These are phyloP conservation scores for Davidsoniella australis DNA, from an alignment of 2,329 filamentous ascomycete genomes.

Conservation along the genomic window DNA sequence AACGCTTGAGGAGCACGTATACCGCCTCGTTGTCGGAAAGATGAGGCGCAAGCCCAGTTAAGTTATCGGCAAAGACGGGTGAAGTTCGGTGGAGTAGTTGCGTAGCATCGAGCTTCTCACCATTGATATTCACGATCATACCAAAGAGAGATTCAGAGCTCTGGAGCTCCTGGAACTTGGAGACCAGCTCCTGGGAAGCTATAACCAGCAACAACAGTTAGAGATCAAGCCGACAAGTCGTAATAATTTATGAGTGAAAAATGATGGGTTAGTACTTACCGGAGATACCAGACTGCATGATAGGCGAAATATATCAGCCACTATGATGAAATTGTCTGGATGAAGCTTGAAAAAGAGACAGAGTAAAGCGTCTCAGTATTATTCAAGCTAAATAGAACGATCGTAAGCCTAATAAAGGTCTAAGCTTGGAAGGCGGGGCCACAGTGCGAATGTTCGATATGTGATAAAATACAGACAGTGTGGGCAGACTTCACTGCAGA, in stretches of 20 bases:
- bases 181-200: constrained; percentile 64
- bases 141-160: constrained; percentile 45
- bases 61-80: constrained; percentile 44
- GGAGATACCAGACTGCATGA: constrained; percentile 66
- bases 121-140: constrained; percentile 52
- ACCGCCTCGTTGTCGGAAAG: constrained; percentile 49
- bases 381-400: background rate
- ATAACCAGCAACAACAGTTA: constrained; percentile 7
- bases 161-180: constrained; percentile 55
- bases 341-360: background rate
- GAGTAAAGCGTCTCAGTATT: background rate
- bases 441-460: background rate
- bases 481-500: background rate
- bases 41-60: constrained; percentile 43
- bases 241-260: background rate
- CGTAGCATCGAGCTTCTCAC: constrained; percentile 49
- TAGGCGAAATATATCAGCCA: constrained; percentile 8
- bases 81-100: constrained; percentile 34
- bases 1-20: constrained; percentile 59
- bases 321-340: background rate
- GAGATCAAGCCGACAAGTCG: background rate
- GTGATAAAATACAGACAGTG: background rate
- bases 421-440: constrained; percentile 6
- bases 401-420: background rate
- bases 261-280: constrained; percentile 27